These are phyloP conservation scores for Dactylellina cionopaga DNA, from an alignment of 2,329 filamentous ascomycete genomes.

Conservation along the genomic window DNA sequence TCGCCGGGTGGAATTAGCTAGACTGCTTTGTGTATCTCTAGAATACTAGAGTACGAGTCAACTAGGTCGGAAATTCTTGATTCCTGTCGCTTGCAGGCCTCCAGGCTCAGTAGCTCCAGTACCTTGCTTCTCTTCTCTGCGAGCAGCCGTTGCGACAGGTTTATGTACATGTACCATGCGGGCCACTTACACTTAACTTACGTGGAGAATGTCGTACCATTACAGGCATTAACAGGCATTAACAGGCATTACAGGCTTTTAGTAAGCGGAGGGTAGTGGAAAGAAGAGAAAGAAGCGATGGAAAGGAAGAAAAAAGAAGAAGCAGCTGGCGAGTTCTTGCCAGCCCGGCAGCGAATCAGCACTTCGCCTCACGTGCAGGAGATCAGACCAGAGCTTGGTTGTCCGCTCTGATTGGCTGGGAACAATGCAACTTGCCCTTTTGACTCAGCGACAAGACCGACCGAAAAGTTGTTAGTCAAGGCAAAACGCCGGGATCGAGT, in stretches of 20 bases:
- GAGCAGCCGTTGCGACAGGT: slow-evolving; percentile 2
- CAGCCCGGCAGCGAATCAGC: slow-evolving; percentile 46
- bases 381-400: slow-evolving; percentile 28
- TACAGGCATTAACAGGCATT: not conserved
- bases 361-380: slow-evolving; percentile 50
- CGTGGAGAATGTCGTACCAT: slow-evolving; percentile 35
- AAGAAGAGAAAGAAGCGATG: not conserved
- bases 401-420: slow-evolving; percentile 18
- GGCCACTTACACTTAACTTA: slow-evolving; percentile 12
- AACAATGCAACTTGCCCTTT: slow-evolving; percentile 23
- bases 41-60: not conserved
- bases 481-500: too few relatives aligned
- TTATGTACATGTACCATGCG: slow-evolving; percentile 1
- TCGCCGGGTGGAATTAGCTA: not conserved
- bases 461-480: too few relatives aligned
- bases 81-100: slow-evolving; percentile 26
- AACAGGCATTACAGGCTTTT: not conserved
- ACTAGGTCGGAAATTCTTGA: slow-evolving; percentile 21
- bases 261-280: slow-evolving; percentile 6
- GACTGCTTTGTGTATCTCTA: too few relatives aligned
- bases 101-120: slow-evolving; percentile 30
- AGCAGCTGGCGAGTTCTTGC: slow-evolving; percentile 39
- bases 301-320: slow-evolving; percentile 4
- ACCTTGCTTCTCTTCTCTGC: slow-evolving; percentile 20
- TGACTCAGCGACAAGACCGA: slow-evolving; percentile 48